A percentile compares a stretch with the other conserved stretches of the same genome.
These are phyloP conservation scores for Metarhizium brunneum DNA, from an alignment of 2,329 filamentous ascomycete genomes.

Conservation along the genomic window DNA sequence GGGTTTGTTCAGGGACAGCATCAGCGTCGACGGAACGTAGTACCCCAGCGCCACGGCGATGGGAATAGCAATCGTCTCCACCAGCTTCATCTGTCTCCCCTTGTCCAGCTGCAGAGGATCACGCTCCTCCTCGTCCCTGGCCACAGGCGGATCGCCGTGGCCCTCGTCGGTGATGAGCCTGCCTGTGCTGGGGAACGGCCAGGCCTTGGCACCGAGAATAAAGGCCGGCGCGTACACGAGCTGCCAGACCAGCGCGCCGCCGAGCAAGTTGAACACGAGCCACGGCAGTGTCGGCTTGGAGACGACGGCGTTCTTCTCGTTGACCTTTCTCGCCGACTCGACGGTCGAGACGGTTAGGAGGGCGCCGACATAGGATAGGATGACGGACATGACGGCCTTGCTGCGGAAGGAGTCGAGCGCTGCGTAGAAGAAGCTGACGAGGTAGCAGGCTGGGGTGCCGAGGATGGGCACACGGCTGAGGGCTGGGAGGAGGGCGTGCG, in stretches of 20 bases:
- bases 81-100: conserved; percentile 21
- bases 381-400: conserved; percentile 28
- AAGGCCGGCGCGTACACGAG: conserved; percentile 41
- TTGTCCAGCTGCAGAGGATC: background rate
- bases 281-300: conserved; percentile 30
- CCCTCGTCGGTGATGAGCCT: conserved; percentile 7
- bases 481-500: conserved; percentile 33
- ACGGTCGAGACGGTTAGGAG: conserved; percentile 40
- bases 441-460: conserved; percentile 38
- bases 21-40: conserved; percentile 33
- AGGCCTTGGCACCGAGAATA: conserved; percentile 29
- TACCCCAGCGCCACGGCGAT: conserved; percentile 37
- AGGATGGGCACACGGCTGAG: conserved; percentile 35
- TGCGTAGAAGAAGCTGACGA: conserved; percentile 39
- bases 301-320: conserved; percentile 25
- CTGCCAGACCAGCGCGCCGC: conserved; percentile 43
- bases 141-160: conserved; percentile 13
- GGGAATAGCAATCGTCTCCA: conserved; percentile 50
- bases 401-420: conserved; percentile 32
- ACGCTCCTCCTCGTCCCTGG: background rate
- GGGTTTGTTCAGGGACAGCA: conserved; percentile 33
- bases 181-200: conserved; percentile 11
- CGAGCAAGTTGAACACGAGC: conserved; percentile 39
- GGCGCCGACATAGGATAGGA: conserved; percentile 35
- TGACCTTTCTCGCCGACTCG: conserved; percentile 37